A percentile compares a stretch with the other conserved stretches of the same genome.
These are phyloP conservation scores for Apiotrichum gracile DNA, from an alignment of 1,284 basidiomycete genomes.

Conservation along the genomic window DNA sequence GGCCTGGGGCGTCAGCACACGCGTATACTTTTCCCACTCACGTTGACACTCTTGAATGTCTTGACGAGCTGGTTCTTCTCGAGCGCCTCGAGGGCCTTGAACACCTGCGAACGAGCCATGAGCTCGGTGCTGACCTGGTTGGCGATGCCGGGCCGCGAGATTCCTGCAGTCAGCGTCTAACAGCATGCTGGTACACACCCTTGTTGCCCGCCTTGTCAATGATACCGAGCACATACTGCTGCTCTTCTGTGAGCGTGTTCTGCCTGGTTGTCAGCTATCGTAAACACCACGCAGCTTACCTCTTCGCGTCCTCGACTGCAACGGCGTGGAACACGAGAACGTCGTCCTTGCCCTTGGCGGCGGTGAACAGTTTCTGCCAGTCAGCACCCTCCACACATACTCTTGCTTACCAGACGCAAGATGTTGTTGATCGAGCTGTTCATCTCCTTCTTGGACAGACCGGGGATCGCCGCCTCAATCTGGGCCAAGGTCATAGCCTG, in stretches of 20 bases:
- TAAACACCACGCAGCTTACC: slow-evolving; percentile 15
- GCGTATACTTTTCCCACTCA: slow-evolving; percentile 14
- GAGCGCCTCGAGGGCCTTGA: slow-evolving; percentile 34
- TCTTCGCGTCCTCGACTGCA: slow-evolving; percentile 29
- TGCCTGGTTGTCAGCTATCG: slow-evolving; percentile 15
- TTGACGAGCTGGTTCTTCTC: slow-evolving; percentile 40
- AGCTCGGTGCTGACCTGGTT: slow-evolving; percentile 29
- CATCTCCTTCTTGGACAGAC: slow-evolving; percentile 21
- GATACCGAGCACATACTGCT: slow-evolving; percentile 31
- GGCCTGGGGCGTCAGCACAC: slow-evolving; percentile 17
- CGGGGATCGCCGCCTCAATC: slow-evolving; percentile 24
- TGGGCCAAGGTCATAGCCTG: slow-evolving; percentile 27
- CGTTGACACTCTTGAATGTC: slow-evolving; percentile 43
- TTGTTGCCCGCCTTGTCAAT: slow-evolving; percentile 19
- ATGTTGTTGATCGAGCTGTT: slow-evolving; percentile 21
- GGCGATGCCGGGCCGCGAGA: slow-evolving; percentile 17
- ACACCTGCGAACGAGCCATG: slow-evolving; percentile 28
- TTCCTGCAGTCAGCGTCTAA: slow-evolving; percentile 17
- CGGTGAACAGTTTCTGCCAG: slow-evolving; percentile 16
- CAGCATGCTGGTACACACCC: slow-evolving; percentile 2
- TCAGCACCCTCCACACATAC: not conserved
- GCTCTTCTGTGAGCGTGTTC: slow-evolving; percentile 33
- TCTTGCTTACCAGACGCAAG: slow-evolving; percentile 17
- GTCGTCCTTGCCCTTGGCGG: slow-evolving; percentile 22
- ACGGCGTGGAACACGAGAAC: slow-evolving; percentile 26